A percentile compares a stretch with the other conserved stretches of the same genome.
Conservation (phyloP, 257 asterid genomes). For the Petunia secreta region DNA sequence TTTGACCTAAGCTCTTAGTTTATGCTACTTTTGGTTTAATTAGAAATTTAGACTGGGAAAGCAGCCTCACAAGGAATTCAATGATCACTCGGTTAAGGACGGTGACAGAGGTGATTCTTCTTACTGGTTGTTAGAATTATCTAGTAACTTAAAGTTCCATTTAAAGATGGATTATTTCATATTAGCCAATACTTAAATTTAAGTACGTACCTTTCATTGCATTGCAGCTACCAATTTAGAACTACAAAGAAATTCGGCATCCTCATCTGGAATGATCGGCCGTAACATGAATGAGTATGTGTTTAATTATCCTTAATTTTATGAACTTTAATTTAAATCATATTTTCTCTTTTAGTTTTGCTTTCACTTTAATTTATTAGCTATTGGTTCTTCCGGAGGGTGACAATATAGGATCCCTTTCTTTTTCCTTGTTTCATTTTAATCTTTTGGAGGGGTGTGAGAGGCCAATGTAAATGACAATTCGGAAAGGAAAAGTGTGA, state of each 20-base stretch:
- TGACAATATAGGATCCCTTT: not conserved
- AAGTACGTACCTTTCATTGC: slow-evolving; percentile 3
- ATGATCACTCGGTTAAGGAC: slow-evolving; percentile 90
- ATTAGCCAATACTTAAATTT: not conserved
- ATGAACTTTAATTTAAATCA: not conserved
- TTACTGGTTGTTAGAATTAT: not conserved
- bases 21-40: not conserved
- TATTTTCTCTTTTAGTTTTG: slow-evolving; percentile 6
- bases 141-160: not conserved
- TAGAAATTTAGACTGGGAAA: slow-evolving; percentile 98
- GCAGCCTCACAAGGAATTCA: slow-evolving; percentile 98
- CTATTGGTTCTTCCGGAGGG: not conserved
- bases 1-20: not conserved
- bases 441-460: not conserved
- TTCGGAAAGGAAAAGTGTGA: not conserved
- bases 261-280: slow-evolving; percentile 87
- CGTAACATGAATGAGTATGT: slow-evolving; percentile 95
- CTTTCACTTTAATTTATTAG: slow-evolving; percentile 21
- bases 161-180: not conserved
- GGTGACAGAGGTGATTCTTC: slow-evolving; percentile 52
- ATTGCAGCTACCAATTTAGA: slow-evolving; percentile 77
- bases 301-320: not conserved
- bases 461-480: not conserved
- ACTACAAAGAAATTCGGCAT: slow-evolving; percentile 74
- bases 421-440: not conserved